These are phyloP conservation scores for Zygosaccharomyces siamensis DNA, from an alignment of 805 yeast genomes.

Conservation along the genomic window DNA sequence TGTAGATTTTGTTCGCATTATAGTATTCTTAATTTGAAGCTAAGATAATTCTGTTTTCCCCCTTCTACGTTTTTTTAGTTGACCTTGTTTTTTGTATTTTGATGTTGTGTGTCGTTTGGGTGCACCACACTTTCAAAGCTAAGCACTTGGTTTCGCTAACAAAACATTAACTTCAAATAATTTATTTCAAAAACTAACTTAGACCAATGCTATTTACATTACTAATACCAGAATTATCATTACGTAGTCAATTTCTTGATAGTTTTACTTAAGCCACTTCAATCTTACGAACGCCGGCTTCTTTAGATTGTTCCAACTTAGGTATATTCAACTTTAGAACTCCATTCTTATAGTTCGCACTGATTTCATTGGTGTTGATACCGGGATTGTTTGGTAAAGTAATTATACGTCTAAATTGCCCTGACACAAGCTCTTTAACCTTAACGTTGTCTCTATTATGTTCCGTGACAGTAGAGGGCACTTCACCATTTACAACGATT, in stretches of 20 bases:
- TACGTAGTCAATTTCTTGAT: not conserved
- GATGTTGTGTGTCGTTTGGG: too few species aligned
- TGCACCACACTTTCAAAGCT: too few species aligned
- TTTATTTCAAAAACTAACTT: not conserved
- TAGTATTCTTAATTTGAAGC: too few species aligned
- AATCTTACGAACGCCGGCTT: slow-evolving; percentile 23
- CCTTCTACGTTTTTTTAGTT: too few species aligned
- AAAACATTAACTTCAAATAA: too few species aligned
- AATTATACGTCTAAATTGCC: slow-evolving; percentile 41
- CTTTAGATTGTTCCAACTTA: slow-evolving; percentile 31
- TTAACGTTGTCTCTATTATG: slow-evolving; percentile 25
- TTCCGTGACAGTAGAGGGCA: slow-evolving; percentile 27
- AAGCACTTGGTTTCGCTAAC: too few species aligned
- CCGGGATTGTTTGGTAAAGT: slow-evolving; percentile 37
- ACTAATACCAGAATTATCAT: not conserved
- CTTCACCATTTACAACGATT: slow-evolving; percentile 42
- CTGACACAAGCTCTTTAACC: slow-evolving; percentile 36
- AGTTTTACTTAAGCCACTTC: slow-evolving; percentile 23
- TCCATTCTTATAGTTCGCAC: slow-evolving; percentile 45
- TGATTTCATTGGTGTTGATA: slow-evolving; percentile 41
- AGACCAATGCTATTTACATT: not conserved
- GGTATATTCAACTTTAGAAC: slow-evolving; percentile 42
- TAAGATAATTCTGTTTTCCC: too few species aligned
- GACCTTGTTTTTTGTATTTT: too few species aligned
- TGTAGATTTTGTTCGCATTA: too few species aligned